Evolutionary conservation across 768 basidiomycete species (phyloP), one percentile per base, ranked within the genome.

Genomic region (Xerocomellus chrysenteron): DNA sequence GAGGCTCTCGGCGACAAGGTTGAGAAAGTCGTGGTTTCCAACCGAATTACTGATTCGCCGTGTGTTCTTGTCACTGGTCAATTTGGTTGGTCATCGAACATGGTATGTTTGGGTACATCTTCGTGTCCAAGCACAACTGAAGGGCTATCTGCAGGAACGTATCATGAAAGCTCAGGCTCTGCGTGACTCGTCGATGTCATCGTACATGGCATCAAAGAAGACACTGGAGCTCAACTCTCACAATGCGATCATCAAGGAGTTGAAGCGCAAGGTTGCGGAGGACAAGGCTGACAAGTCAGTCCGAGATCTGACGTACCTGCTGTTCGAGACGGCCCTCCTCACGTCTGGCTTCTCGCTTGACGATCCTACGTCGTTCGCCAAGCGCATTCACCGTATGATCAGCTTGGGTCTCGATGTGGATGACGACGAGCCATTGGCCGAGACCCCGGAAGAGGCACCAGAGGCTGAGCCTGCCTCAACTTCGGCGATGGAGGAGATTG

Each of bases 91-190:
- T 97, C 94, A 28, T 94, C 95, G 54, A 98, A 98, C 83, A 98
- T 98, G 96, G 90, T 87, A 60, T 45, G 81, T 73, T 30, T 24
- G 16, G 54, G 30, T 42, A 35, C 14, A 26, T 33, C 10, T 4
- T 30, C 5, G 9, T 21, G 50, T 14, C 4, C 10, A 21, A 49
- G 21, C 21, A 33, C 43, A 14, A 21, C 35, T 65, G 12, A 66
- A 50, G 14, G 30, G 36, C 32, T 19, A 35, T 37, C 0, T 67
- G 42, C 64, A 87, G 85, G 91, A 95, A 75, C 88, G 95, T 75
- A 97, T 98, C 81, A 98, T 98, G 96, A 96, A 96, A 78, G 94
- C 96, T 13, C 95, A 98, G 77, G 95, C 95, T 32, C 85, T 96
- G 54, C 91, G 94, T 60, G 94, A 96, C 73, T 92, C 92, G 17